Percentiles rank a stretch among this genome's conserved stretches.
Evolutionary conservation across 257 asterid genomes (phyloP).

Genomic region (Lavandula angustifolia): DNA sequence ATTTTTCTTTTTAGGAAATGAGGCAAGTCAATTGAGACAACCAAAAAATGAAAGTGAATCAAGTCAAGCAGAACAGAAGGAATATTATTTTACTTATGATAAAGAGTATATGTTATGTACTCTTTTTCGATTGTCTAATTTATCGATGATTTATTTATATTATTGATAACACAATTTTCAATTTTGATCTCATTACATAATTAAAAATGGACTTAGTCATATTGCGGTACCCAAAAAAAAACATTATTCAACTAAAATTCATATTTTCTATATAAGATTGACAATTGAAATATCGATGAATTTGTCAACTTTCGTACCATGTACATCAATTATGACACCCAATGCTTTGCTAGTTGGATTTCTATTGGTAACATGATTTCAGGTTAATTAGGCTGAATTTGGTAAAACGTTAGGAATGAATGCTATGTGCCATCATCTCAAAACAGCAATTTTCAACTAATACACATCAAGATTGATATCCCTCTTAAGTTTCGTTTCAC

Average conservation of each 20-base stretch:
- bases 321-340: slow-evolving; percentile 19
- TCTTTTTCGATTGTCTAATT: slow-evolving; percentile 5
- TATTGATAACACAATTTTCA: no score
- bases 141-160: not conserved
- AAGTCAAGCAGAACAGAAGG: no score
- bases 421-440: slow-evolving; percentile 16
- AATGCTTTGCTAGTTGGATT: not conserved
- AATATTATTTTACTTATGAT: no score
- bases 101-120: no score
- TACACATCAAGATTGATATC: not conserved
- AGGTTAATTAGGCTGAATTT: slow-evolving; percentile 21
- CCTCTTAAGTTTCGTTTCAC: not conserved
- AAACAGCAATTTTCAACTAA: slow-evolving; percentile 6
- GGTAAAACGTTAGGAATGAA: slow-evolving; percentile 15
- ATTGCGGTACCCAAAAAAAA: no score
- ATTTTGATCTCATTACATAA: no score
- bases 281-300: not conserved
- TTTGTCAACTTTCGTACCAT: slow-evolving; percentile 16
- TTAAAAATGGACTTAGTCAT: no score
- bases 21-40: no score
- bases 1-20: no score
- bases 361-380: not conserved
- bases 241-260: no score
- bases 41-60: no score
- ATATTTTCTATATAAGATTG: not conserved